phyloP scores from a whole-genome alignment of 805 yeast species.

The Lachancea mirantina region DNA sequence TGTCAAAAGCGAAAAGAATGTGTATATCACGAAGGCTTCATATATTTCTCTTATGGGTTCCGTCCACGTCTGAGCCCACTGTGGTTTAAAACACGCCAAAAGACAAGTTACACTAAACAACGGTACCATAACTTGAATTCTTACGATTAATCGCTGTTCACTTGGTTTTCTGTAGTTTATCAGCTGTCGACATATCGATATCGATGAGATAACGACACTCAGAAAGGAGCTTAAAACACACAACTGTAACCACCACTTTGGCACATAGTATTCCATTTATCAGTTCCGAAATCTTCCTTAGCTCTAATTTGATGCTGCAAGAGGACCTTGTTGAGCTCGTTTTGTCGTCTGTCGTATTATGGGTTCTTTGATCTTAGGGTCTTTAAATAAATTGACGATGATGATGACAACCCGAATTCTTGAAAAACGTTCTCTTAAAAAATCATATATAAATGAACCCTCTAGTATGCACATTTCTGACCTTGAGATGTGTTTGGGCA shows the following conservation, averaged over 20 bases:
- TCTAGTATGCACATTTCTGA: too few relatives aligned
- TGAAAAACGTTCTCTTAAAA: too few relatives aligned
- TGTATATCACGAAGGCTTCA: slow-evolving; percentile 93
- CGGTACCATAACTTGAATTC: slow-evolving; percentile 80
- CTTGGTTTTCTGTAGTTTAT: slow-evolving; percentile 79
- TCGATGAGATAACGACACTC: slow-evolving; percentile 36
- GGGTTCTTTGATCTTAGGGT: too few relatives aligned
- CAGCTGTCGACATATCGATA: slow-evolving; percentile 47
- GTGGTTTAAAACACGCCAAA: slow-evolving; percentile 43
- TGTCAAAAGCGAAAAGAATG: slow-evolving; percentile 79
- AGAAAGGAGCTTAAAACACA: slow-evolving; percentile 20
- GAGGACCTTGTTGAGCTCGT: too few relatives aligned
- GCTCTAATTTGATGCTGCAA: too few relatives aligned
- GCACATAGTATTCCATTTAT: slow-evolving; percentile 12
- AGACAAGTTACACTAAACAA: slow-evolving; percentile 69
- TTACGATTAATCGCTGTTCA: slow-evolving; percentile 75
- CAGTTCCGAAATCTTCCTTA: neutral
- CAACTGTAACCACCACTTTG: slow-evolving; percentile 20
- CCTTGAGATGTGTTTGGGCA: slow-evolving; percentile 2
- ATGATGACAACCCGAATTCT: too few relatives aligned
- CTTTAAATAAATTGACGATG: too few relatives aligned
- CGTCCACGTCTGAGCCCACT: slow-evolving; percentile 36
- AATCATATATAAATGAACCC: too few relatives aligned
- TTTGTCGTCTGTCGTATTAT: too few relatives aligned
- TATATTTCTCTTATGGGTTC: slow-evolving; percentile 84